Conservation (phyloP, 1,139 yeast species). For the Geotrichum restrictum region DNA sequence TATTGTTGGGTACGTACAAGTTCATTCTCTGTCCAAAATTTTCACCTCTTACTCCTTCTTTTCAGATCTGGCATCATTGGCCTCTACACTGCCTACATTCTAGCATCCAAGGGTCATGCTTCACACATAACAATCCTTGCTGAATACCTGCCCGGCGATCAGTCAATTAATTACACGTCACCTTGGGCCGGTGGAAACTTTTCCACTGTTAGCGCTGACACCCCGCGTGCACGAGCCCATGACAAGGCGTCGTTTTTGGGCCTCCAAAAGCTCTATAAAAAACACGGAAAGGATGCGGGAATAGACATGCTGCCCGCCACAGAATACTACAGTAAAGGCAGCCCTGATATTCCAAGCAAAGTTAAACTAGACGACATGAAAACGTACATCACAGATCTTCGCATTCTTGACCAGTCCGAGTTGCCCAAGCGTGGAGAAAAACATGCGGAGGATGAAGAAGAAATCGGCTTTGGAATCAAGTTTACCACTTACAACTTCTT, state of each 20-base stretch:
- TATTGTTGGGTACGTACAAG: slow-evolving; percentile 28
- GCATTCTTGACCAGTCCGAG: neutral
- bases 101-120: slow-evolving; percentile 46
- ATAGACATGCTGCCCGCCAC: slow-evolving; percentile 48
- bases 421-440: neutral
- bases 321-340: slow-evolving; percentile 50
- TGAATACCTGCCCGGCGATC: slow-evolving; percentile 59
- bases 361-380: slow-evolving; percentile 46
- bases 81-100: slow-evolving; percentile 55
- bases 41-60: neutral
- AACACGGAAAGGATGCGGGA: slow-evolving; percentile 53
- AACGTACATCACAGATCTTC: slow-evolving; percentile 47
- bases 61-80: slow-evolving; percentile 66
- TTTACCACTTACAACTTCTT: slow-evolving; percentile 61
- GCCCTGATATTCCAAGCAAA: slow-evolving; percentile 36
- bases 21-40: too few relatives aligned
- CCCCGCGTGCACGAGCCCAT: slow-evolving; percentile 45
- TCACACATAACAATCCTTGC: slow-evolving; percentile 50
- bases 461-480: slow-evolving; percentile 44
- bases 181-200: slow-evolving; percentile 58
- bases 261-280: slow-evolving; percentile 41
- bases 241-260: slow-evolving; percentile 54
- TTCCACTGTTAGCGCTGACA: slow-evolving; percentile 57
- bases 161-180: slow-evolving; percentile 55
- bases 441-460: neutral